Base-by-base conservation (phyloP, 1,284 basidiomycete genomes). In the Cutaneotrichosporon sp. region DNA sequence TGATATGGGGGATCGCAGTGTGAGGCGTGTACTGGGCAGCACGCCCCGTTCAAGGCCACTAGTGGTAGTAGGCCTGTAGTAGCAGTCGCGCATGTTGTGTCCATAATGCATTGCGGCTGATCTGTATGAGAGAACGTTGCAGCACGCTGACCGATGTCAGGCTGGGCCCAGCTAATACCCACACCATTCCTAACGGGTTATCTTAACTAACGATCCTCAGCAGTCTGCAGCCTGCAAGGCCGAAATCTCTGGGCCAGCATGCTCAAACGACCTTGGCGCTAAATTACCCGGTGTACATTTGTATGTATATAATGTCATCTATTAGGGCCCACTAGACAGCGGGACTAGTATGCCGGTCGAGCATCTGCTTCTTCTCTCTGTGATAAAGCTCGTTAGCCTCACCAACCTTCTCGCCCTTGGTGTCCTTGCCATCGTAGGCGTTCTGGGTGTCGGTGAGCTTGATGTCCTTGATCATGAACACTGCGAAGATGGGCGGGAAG, bases 381-480 rank as follows among this genome's bases (percentile, higher is more conserved):
- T 16, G 5, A 37, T 46, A 46, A 3, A 16, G 14, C 35, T 34
- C 45, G 24, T 49, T 35, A 8, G 42, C 29, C 37, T 62, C 60
- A 41, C 50, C 59, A 16, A 62, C 60, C 31, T 55, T 52, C 38
- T 55, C 38, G 31, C 70, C 70, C 2, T 61, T 52, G 25, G 65
- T 31, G 54, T 70, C 65, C 46, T 67, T 69, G 41, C 67, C 57
- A 69, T 80, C 71, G 60, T 71, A 49, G 59, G 78, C 64, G 68
- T 81, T 66, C 55, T 81, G 67, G 57, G 77, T 59, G 54, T 79
- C 53, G 60, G 76, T 61, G 64, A 80, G 69, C 45, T 63, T 63
- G 62, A 74, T 67, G 50, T 75, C 62, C 49, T 70, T 68, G 51
- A 72, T 75, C 48, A 74, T 49, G 27, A 75, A 50, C 49, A 73